Evolutionary conservation across 345 rosid species (phyloP).

Genomic region (Pistacia vera): DNA sequence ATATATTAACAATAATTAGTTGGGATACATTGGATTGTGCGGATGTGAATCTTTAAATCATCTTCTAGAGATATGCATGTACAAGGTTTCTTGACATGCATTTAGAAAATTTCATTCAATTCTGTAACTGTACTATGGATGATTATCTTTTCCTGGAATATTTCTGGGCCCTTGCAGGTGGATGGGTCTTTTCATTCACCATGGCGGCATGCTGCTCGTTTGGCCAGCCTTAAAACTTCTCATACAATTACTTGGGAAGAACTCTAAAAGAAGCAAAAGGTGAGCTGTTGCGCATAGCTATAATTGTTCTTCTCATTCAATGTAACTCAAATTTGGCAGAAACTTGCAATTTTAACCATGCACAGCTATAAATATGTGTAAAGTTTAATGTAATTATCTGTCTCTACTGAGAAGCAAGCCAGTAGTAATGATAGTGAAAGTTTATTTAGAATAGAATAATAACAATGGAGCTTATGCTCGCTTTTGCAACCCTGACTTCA

Average conservation of each 20-base stretch:
- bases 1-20: not conserved
- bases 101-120: too few relatives aligned
- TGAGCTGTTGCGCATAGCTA: constrained; percentile 19
- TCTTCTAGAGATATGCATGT: too few relatives aligned
- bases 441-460: not conserved
- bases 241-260: constrained; percentile 97
- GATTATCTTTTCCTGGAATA: constrained; percentile 36
- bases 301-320: not conserved
- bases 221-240: constrained; percentile 95
- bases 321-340: not conserved
- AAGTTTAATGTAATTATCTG: not conserved
- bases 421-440: not conserved
- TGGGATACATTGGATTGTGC: not conserved
- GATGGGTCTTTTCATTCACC: constrained; percentile 99
- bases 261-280: constrained; percentile 88
- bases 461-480: not conserved
- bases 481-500: not conserved
- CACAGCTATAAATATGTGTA: not conserved
- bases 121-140: not conserved
- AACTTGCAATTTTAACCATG: not conserved
- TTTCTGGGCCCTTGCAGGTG: constrained; percentile 98
- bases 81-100: too few relatives aligned
- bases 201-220: constrained; percentile 99
- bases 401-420: not conserved
- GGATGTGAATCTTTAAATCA: not conserved